phyloP scores from a whole-genome alignment of 768 basidiomycete species.

The Mycena chlorophos region DNA sequence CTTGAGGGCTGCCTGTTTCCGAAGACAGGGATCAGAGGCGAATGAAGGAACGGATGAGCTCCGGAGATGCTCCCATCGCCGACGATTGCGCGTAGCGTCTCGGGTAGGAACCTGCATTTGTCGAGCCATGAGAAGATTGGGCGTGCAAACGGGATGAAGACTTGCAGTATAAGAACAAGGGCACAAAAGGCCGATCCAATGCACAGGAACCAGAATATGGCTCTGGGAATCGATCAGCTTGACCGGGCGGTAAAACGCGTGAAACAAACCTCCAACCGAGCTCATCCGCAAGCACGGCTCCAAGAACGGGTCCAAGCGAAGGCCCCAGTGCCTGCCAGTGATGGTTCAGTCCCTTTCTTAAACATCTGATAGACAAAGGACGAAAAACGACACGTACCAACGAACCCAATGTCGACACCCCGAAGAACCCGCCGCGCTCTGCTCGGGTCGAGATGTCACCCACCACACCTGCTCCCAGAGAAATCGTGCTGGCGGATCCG shows the following conservation, averaged over 20 bases:
- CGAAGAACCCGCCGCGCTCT: constrained; percentile 75
- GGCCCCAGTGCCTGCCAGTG: constrained; percentile 54
- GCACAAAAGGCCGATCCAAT: constrained; percentile 49
- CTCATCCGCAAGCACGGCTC: constrained; percentile 56
- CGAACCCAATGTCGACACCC: constrained; percentile 62
- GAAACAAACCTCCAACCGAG: constrained; percentile 62
- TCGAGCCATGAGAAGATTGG: too few species aligned
- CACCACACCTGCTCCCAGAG: constrained; percentile 71
- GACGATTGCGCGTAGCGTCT: constrained; percentile 54
- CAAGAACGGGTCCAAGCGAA: constrained; percentile 59
- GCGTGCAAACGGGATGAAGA: constrained; percentile 35
- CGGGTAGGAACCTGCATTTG: constrained; percentile 50
- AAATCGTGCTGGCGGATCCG: constrained; percentile 78
- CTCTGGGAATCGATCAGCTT: constrained; percentile 30
- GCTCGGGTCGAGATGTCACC: constrained; percentile 72
- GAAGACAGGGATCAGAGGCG: constrained; percentile 54
- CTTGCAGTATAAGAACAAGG: constrained; percentile 48
- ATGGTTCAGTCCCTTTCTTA: background rate
- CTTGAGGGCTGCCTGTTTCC: constrained; percentile 31
- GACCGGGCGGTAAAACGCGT: background rate
- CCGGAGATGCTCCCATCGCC: constrained; percentile 47
- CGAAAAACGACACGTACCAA: constrained; percentile 40
- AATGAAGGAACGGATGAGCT: constrained; percentile 40
- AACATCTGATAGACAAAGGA: too few species aligned
- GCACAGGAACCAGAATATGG: constrained; percentile 64